Evolutionary conservation across 2,329 filamentous ascomycete species (phyloP).

Genomic region (Onygena corvina): DNA sequence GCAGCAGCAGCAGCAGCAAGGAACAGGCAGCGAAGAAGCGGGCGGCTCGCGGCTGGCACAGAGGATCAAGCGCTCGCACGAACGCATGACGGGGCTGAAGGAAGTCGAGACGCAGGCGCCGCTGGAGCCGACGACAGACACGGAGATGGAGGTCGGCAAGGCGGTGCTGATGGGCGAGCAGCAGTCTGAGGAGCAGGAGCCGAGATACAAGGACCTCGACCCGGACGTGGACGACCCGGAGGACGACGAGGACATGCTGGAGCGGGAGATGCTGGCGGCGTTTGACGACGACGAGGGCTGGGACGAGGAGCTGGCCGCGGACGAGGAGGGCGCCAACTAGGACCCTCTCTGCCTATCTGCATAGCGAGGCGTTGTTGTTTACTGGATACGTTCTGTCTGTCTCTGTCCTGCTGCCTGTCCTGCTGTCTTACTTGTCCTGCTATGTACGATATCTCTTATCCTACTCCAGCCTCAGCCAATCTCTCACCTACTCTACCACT

Average conservation of each 20-base stretch:
- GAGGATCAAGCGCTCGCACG: constrained; percentile 32
- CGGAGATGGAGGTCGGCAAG: constrained; percentile 36
- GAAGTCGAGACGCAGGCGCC: constrained; percentile 20
- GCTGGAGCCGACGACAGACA: constrained; percentile 48
- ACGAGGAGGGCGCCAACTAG: constrained; percentile 18
- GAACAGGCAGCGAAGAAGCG: constrained; percentile 24
- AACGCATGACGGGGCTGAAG: constrained; percentile 30
- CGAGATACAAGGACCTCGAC: constrained; percentile 3
- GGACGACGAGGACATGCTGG: constrained; percentile 37
- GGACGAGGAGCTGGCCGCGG: constrained; percentile 29
- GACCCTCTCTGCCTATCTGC: not conserved
- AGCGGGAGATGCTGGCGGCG: constrained; percentile 48
- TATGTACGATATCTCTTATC: no score
- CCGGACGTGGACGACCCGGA: constrained; percentile 12
- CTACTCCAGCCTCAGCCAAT: no score
- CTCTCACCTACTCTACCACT: no score
- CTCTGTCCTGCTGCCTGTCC: not conserved
- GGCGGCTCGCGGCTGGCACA: constrained; percentile 28
- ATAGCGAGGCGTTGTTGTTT: constrained; percentile 13
- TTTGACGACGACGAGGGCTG: constrained; percentile 35
- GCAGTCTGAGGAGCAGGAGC: constrained; percentile 10
- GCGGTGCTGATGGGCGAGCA: constrained; percentile 17
- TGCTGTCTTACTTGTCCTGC: not conserved
- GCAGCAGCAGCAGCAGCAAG: constrained; percentile 27
- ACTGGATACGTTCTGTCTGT: no score